A percentile compares a stretch with the other conserved stretches of the same genome.
These are phyloP conservation scores for Nepenthes mirabilis DNA, from an alignment of 148 eudicot species.

Conservation along the genomic window DNA sequence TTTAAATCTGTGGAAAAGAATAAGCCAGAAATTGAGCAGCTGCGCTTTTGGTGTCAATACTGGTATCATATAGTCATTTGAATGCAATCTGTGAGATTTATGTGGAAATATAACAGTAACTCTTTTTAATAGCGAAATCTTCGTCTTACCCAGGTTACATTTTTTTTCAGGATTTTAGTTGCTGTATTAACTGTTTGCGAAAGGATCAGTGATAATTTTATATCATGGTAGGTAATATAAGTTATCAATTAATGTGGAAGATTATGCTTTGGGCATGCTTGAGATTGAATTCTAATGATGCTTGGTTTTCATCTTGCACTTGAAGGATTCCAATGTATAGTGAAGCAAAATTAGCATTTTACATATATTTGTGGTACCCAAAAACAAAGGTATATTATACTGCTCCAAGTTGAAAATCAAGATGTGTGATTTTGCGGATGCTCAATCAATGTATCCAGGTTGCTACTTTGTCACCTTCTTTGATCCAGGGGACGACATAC, in stretches of 20 bases:
- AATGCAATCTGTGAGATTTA: neutral
- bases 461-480: neutral
- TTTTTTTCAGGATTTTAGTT: conserved; percentile 69
- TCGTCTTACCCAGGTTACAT: neutral
- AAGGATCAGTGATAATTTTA: conserved; percentile 71
- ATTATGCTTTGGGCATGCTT: neutral
- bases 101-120: neutral
- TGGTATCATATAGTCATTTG: conserved; percentile 35
- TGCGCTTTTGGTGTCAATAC: conserved; percentile 92
- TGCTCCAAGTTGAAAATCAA: neutral
- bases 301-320: conserved; percentile 4
- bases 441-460: neutral
- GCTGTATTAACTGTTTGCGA: conserved; percentile 69
- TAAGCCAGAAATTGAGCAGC: conserved; percentile 81
- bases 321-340: conserved; percentile 92
- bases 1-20: conserved; percentile 73
- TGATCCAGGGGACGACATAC: conserved; percentile 68
- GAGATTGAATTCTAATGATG: conserved; percentile 3
- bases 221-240: conserved; percentile 53
- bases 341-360: conserved; percentile 91
- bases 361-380: conserved; percentile 79
- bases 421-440: neutral
- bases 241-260: neutral
- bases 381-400: conserved; percentile 53
- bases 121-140: neutral